Evolutionary conservation across 108 stramenopile genomes (phyloP).

Genomic region (Skeletonema tropicum): DNA sequence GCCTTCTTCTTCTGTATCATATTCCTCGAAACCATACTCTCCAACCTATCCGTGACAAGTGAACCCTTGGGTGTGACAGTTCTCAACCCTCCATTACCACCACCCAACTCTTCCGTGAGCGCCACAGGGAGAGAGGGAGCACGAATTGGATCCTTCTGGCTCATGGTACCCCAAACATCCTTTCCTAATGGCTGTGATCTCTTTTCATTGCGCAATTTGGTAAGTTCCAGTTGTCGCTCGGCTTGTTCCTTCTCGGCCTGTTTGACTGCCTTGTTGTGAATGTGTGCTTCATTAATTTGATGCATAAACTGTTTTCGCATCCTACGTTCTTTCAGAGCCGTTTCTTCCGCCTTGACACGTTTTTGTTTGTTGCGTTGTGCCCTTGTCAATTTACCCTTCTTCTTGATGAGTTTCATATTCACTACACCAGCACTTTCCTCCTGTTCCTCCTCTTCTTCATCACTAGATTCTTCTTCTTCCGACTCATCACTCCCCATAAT

Average conservation of each 20-base stretch:
- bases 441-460: constrained; percentile 55
- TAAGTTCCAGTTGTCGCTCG: constrained; percentile 31
- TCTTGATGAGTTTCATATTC: constrained; percentile 40
- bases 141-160: constrained; percentile 65
- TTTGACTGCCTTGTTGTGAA: constrained; percentile 51
- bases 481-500: constrained; percentile 56
- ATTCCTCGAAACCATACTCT: constrained; percentile 74
- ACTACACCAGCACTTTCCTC: constrained; percentile 19
- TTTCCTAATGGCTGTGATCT: constrained; percentile 54
- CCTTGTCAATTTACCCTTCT: constrained; percentile 74
- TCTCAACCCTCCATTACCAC: constrained; percentile 58
- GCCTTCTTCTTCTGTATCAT: constrained; percentile 70
- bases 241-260: constrained; percentile 18
- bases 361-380: constrained; percentile 88
- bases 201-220: constrained; percentile 37
- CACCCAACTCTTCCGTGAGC: constrained; percentile 61
- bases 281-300: constrained; percentile 52
- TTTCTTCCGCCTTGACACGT: constrained; percentile 59
- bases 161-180: constrained; percentile 48
- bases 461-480: constrained; percentile 58
- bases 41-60: constrained; percentile 77
- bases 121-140: constrained; percentile 84
- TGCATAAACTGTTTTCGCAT: constrained; percentile 60
- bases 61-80: constrained; percentile 83
- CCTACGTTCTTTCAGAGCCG: constrained; percentile 54